Percentiles rank a stretch among this genome's conserved stretches.
These are phyloP conservation scores for Lichina pygmaea DNA, from an alignment of 495 filamentous ascomycete species.

Conservation along the genomic window DNA sequence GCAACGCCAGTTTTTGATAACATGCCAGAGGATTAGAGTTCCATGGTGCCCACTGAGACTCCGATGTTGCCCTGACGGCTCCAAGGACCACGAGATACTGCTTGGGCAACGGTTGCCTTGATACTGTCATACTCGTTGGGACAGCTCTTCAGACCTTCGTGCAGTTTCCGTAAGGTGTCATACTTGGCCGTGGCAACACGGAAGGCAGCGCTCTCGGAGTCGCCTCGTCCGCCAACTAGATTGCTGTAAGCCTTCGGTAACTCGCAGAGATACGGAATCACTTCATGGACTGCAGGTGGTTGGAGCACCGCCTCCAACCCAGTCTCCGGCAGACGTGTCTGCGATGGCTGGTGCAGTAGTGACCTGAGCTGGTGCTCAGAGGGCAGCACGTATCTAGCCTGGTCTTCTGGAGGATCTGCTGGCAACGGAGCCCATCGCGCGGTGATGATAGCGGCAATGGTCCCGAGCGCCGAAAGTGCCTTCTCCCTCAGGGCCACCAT, in stretches of 20 bases:
- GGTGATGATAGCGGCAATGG: slow-evolving; percentile 24
- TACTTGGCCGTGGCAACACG: slow-evolving; percentile 31
- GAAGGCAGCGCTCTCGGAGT: slow-evolving; percentile 29
- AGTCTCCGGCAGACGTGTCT: slow-evolving; percentile 17
- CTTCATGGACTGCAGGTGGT: slow-evolving; percentile 21
- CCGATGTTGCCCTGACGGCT: no score
- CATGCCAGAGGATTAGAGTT: no score
- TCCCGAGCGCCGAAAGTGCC: slow-evolving; percentile 24
- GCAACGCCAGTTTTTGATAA: no score
- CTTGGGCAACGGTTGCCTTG: neutral
- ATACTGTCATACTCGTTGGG: neutral
- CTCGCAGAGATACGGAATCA: slow-evolving; percentile 31
- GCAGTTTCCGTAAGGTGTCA: slow-evolving; percentile 23
- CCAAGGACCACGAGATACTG: no score
- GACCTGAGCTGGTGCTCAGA: slow-evolving; percentile 16
- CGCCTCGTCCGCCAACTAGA: slow-evolving; percentile 28
- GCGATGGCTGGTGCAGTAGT: slow-evolving; percentile 12
- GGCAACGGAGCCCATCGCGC: slow-evolving; percentile 24
- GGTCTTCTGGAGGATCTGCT: slow-evolving; percentile 3
- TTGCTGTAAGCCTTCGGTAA: slow-evolving; percentile 29
- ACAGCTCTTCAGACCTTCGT: slow-evolving; percentile 10
- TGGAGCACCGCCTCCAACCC: slow-evolving; percentile 24
- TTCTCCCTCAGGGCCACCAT: slow-evolving; percentile 29
- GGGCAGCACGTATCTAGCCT: slow-evolving; percentile 16
- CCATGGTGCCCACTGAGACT: no score